These are phyloP conservation scores for Xylariomycetidae sp. DNA, from an alignment of 2,329 filamentous ascomycete species.

Conservation along the genomic window DNA sequence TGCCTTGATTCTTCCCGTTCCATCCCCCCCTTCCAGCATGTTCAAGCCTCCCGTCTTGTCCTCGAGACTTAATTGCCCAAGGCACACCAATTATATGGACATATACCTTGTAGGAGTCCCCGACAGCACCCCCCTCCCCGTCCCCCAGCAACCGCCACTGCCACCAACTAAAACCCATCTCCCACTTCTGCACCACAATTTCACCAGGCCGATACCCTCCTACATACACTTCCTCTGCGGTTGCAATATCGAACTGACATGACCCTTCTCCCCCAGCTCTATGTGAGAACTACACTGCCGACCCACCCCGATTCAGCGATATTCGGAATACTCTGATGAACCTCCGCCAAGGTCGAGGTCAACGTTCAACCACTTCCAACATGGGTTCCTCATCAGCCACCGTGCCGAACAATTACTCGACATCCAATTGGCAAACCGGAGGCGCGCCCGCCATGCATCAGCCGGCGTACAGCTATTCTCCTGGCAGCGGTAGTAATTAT, in stretches of 20 bases:
- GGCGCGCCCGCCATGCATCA: too few species aligned
- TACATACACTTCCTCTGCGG: background rate
- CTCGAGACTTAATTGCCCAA: too few species aligned
- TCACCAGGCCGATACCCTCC: background rate
- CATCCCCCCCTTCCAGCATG: background rate
- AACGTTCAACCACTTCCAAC: constrained; percentile 1
- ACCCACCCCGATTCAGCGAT: constrained; percentile 4
- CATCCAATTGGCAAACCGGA: too few species aligned
- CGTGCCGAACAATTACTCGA: too few species aligned
- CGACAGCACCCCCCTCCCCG: too few species aligned
- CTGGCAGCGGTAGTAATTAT: constrained; percentile 8
- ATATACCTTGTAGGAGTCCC: too few species aligned
- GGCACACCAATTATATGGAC: too few species aligned
- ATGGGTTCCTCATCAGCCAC: constrained; percentile 6
- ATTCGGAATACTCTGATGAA: constrained; percentile 8
- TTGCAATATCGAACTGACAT: too few species aligned
- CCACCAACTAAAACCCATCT: too few species aligned
- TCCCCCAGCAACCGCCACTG: too few species aligned
- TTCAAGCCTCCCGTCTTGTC: too few species aligned
- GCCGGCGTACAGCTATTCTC: constrained; percentile 6
- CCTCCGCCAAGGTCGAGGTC: constrained; percentile 1
- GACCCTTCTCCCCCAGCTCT: too few species aligned
- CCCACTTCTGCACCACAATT: background rate
- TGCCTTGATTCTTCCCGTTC: background rate
- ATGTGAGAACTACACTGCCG: constrained; percentile 5